Base-by-base conservation (phyloP, 768 basidiomycete genomes). In the Auricularia sp. region DNA sequence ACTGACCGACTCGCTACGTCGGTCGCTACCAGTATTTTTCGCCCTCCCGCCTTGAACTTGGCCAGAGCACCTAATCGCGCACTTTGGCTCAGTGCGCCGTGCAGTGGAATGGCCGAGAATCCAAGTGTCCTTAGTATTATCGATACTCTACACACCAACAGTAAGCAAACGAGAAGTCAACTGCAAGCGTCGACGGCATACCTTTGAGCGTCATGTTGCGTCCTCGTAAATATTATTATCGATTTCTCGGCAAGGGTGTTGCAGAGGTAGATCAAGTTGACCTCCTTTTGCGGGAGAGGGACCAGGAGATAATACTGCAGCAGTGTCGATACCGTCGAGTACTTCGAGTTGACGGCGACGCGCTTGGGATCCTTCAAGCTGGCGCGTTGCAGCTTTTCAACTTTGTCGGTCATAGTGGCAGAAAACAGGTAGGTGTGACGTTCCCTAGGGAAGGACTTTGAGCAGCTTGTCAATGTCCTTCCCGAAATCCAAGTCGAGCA, bases 401-500 rank as follows among this genome's bases (percentile, higher is more conserved):
- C 94, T 77, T 98, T 98, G 14, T 93, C 94, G 11, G 97, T 96
- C 96, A 99, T 98, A 24, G 96, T 98, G 5, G 96, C 97, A 13
- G 96, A 98, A 78, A 94, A 99, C 1, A 99, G 83, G 73, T 94
- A 98, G 2, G 97, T 99, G 36, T 89, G 91, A 11, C 97, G 85
- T 70, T 98, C 95, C 71, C 87, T 92, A 24, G 96, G 96, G 97
- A 67, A 99, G 88, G 45, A 92, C 85, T 76, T 95, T 96, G 42
- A 99, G 82, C 71, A 99, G 94, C 79, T 92, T 94, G 79, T 98
- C 96, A 69, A 99, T 92, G 63, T 90, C 89, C 59, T 90, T 88
- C 21, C 93, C 94, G 68, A 98, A 98, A 74, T 98, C 96, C 85
- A 98, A 88, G 76, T 98, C 96, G 54, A 98, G 79, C 33, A 99